Evolutionary conservation across 1,284 basidiomycete genomes (phyloP).

Genomic region (Pseudozyma tsukubaensis): DNA sequence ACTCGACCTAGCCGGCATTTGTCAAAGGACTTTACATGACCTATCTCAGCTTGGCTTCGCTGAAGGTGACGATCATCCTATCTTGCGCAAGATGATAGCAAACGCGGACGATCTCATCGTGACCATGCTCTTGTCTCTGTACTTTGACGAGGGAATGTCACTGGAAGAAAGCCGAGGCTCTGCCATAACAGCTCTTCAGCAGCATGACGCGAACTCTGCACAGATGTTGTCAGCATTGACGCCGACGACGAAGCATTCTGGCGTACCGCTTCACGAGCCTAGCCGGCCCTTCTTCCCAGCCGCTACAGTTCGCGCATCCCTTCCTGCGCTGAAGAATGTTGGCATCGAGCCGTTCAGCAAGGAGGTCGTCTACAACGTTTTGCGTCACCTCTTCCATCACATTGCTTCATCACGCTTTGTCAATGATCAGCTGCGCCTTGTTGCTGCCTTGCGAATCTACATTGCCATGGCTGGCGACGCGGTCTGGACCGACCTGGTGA

Average conservation of each 20-base stretch:
- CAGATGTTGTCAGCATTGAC: slow-evolving; percentile 18
- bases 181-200: slow-evolving; percentile 7
- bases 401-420: slow-evolving; percentile 80
- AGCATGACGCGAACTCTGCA: slow-evolving; percentile 10
- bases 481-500: slow-evolving; percentile 32
- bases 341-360: slow-evolving; percentile 21
- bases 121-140: slow-evolving; percentile 22
- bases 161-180: slow-evolving; percentile 11
- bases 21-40: slow-evolving; percentile 12
- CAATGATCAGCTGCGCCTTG: slow-evolving; percentile 83
- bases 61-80: slow-evolving; percentile 4
- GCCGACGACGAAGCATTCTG: background rate
- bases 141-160: slow-evolving; percentile 20
- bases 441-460: slow-evolving; percentile 75
- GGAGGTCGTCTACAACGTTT: slow-evolving; percentile 41
- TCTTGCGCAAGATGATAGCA: slow-evolving; percentile 21
- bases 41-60: slow-evolving; percentile 23
- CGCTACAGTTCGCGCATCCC: slow-evolving; percentile 17
- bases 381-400: slow-evolving; percentile 77
- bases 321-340: slow-evolving; percentile 14
- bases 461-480: slow-evolving; percentile 41
- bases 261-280: slow-evolving; percentile 37
- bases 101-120: slow-evolving; percentile 31
- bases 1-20: slow-evolving; percentile 4
- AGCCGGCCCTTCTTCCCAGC: slow-evolving; percentile 40